Evolutionary conservation across 2,329 filamentous ascomycete species (phyloP), one percentile per base, ranked within the genome.

Genomic region (Chaetomium sp.): DNA sequence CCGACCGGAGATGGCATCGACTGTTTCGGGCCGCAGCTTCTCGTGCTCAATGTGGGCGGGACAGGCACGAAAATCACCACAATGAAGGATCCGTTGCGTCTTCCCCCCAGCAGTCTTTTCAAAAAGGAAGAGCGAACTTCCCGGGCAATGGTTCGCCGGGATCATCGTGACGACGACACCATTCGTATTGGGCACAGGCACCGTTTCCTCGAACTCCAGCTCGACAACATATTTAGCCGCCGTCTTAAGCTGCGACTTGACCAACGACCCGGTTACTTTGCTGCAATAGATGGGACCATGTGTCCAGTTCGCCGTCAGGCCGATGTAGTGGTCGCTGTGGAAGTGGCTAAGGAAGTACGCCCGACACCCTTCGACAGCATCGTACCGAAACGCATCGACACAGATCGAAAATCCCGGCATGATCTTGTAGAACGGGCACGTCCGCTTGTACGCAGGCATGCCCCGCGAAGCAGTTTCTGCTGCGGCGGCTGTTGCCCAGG

Each of bases 331-430:
- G 68, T 99, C 94, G 66, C 91, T 96, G 71, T 99, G 94, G 63
- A 97, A 99, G 68, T 99, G 94, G 64, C 91, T 96, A 9, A 99
- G 79, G 63, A 99, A 99, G 68, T 99, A 99, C 1, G 92, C 94
- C 53, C 88, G 87, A 69, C 91, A 96, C 0, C 90, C 91, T 67
- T 95, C 81, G 0, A 99, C 89, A 7, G 91, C 90, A 2, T 94
- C 94, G 66, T 97, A 99, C 19, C 92, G 85, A 67, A 99, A 96
- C 0, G 94, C 94, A 70, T 99, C 94, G 0, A 99, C 94, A 56
- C 90, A 95, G 52, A 97, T 95, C 61, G 81, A 89, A 65, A 96
- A 87, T 0, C 90, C 91, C 0, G 92, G 91, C 73, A 99, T 86
- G 61, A 97, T 96, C 71, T 99, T 99, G 76, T 99, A 99, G 66